Evolutionary conservation across 306 rosid species (phyloP).

Genomic region (Malus fusca): DNA sequence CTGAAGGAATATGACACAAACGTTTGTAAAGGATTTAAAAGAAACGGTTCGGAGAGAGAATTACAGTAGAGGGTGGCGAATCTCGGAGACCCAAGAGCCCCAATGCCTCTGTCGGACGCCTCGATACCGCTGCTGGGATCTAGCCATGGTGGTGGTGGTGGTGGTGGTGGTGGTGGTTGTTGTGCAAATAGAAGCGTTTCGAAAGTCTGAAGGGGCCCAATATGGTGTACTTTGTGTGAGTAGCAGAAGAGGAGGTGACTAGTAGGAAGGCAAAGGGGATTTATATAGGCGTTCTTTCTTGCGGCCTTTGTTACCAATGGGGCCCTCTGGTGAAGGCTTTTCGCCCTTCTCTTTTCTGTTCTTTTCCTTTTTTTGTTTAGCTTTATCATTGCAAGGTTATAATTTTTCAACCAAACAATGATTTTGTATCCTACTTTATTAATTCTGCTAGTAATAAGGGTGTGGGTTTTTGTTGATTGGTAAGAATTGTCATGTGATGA

Average conservation of each 20-base stretch:
- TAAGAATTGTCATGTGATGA: no score
- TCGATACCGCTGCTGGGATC: conserved; percentile 64
- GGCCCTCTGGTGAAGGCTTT: background rate
- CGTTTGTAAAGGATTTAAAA: background rate
- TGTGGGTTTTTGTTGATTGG: background rate
- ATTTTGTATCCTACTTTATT: background rate
- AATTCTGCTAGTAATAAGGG: background rate
- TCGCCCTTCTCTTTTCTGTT: background rate
- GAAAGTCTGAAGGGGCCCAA: background rate
- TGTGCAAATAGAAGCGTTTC: background rate
- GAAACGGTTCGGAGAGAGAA: background rate
- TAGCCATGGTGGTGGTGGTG: conserved; percentile 33
- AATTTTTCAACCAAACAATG: background rate
- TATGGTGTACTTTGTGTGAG: background rate
- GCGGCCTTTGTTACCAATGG: background rate
- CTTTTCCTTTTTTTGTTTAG: background rate
- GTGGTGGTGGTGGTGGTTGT: background rate
- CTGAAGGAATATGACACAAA: background rate
- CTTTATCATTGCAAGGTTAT: background rate
- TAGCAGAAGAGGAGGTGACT: background rate
- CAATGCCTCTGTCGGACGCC: conserved; percentile 79
- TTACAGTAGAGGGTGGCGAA: conserved; percentile 45
- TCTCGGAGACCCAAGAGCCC: conserved; percentile 92
- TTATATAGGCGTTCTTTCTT: conserved; percentile 7
- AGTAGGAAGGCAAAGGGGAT: background rate